Conservation (phyloP, 139 green algal genomes). For the Chlamydomonas incerta region DNA sequence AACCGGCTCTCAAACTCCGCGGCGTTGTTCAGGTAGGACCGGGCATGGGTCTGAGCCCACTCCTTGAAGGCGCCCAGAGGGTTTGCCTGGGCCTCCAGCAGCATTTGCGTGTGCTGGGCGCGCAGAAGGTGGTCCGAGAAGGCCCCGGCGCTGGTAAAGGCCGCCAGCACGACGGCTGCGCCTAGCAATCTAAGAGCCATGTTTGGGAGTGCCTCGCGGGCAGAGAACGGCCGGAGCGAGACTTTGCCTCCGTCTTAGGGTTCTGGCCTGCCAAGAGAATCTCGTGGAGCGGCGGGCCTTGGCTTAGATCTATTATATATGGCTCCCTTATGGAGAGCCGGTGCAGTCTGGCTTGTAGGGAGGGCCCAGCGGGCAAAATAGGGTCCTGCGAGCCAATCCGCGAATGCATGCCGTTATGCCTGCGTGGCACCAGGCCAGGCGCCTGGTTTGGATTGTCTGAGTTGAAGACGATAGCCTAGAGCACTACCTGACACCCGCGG, state of each 20-base stretch:
- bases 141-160: neutral
- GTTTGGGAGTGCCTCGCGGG: neutral
- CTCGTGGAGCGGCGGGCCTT: no score
- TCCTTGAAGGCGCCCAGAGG: constrained; percentile 20
- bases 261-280: no score
- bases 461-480: no score
- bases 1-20: constrained; percentile 74
- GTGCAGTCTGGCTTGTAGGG: no score
- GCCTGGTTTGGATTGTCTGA: no score
- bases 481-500: no score
- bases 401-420: no score
- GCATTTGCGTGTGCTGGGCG: neutral
- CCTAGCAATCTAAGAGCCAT: neutral
- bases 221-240: neutral
- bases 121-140: neutral
- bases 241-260: neutral
- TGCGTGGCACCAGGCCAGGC: no score
- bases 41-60: constrained; percentile 60
- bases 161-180: constrained; percentile 25
- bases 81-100: constrained; percentile 23
- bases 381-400: no score
- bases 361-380: no score
- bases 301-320: no score
- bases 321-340: no score
- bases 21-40: constrained; percentile 57